These are phyloP conservation scores for Pholiota adiposa DNA, from an alignment of 1,284 basidiomycete genomes.

Conservation along the genomic window DNA sequence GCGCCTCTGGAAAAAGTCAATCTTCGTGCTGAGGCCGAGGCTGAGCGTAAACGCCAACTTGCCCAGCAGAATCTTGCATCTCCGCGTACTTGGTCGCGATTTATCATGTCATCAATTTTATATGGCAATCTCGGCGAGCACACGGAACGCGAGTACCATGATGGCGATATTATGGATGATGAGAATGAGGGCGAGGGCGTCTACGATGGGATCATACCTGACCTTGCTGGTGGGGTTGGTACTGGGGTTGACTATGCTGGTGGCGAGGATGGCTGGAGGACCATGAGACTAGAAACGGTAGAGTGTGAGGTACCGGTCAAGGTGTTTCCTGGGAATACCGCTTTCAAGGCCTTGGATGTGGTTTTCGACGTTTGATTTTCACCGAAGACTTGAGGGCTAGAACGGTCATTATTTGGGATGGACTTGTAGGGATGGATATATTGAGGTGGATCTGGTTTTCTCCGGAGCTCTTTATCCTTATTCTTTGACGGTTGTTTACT, in stretches of 20 bases:
- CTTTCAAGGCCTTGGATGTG: slow-evolving; percentile 79
- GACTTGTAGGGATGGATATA: background rate
- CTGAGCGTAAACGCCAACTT: slow-evolving; percentile 11
- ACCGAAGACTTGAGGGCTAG: background rate
- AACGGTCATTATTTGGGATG: background rate
- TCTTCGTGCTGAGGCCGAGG: slow-evolving; percentile 18
- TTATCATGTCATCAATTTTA: slow-evolving; percentile 58
- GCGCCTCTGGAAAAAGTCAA: slow-evolving; percentile 62
- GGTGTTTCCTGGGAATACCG: slow-evolving; percentile 89
- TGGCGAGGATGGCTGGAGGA: slow-evolving; percentile 67
- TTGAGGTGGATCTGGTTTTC: background rate
- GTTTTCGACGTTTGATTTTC: slow-evolving; percentile 70
- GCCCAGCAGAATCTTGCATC: slow-evolving; percentile 14
- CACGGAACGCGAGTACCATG: slow-evolving; percentile 53
- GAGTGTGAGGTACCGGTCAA: slow-evolving; percentile 91
- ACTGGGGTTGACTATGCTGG: slow-evolving; percentile 53
- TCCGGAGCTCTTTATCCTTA: background rate
- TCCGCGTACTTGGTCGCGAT: slow-evolving; percentile 55
- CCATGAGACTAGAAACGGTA: slow-evolving; percentile 77
- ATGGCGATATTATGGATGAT: slow-evolving; percentile 58
- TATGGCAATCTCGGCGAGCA: slow-evolving; percentile 15
- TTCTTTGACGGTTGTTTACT: no score
- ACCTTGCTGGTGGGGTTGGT: slow-evolving; percentile 47
- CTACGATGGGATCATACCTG: slow-evolving; percentile 53
- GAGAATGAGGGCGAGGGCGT: slow-evolving; percentile 34